Base-by-base conservation (phyloP, 2,329 filamentous ascomycete genomes). In the Samsoniella hepiali region DNA sequence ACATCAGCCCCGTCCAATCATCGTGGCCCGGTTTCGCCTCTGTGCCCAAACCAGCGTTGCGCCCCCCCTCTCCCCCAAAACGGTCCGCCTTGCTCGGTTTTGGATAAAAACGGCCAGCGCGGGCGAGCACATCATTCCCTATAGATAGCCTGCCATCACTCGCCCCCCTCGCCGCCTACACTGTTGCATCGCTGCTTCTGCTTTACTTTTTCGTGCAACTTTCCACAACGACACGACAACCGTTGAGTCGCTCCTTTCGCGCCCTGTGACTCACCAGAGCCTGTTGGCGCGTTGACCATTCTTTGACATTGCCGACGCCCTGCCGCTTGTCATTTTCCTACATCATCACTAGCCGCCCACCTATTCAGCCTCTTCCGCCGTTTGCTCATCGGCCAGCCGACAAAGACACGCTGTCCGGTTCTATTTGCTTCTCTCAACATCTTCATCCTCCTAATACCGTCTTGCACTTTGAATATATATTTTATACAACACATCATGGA, bases 1-100 rank as follows among this genome's bases (percentile, higher is more conserved):
- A 70, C 69, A 69, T 67, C 63, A 60, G 36, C 44, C 40, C 36
- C 34, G 34, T 42, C 68, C 68, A 70, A 69, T 70, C 67, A 68
- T 51, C 64, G 49, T 51, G 32, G 10, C 56, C 38, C 65, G 50
- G 27, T 51, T 58, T 64, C 65, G 64, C 51, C 66, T 63, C 50
- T 15, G 10, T 40, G 22, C 60, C 60, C 34, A 31, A 56, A 32
- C 13, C 51, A 32, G 60, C n/a, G n/a, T n/a, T n/a, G n/a, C n/a
- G n/a, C n/a, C n/a, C n/a, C n/a, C n/a, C n/a, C n/a, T n/a, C n/a
- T n/a, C n/a, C n/a, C n/a, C n/a, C n/a, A n/a, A n/a, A n/a, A n/a
- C n/a, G n/a, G n/a, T 34, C 29, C 40, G 42, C 58, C 27, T 10
- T 27, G 44, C 36, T 44, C 58, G n/a, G 15, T 8, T 51, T 45